These are phyloP conservation scores for Cercospora canescens DNA, from an alignment of 2,329 filamentous ascomycete genomes.

Conservation along the genomic window DNA sequence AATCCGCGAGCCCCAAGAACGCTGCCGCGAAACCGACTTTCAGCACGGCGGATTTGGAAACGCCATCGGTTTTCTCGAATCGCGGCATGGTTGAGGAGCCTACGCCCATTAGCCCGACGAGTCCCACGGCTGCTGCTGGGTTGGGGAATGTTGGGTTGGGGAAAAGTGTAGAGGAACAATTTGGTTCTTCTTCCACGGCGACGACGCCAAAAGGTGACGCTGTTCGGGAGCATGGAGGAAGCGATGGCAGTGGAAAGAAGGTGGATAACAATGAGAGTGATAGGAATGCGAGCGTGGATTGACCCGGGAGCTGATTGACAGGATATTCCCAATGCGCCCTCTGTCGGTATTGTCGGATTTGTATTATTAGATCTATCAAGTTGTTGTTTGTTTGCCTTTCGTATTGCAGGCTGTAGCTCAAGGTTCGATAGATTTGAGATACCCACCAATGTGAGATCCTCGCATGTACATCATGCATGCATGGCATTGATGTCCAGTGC, in stretches of 20 bases:
- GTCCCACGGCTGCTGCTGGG: constrained; percentile 21
- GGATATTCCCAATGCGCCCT: too few relatives aligned
- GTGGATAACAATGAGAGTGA: background rate
- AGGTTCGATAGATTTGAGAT: background rate
- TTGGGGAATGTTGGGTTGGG: constrained; percentile 30
- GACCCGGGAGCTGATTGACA: too few relatives aligned
- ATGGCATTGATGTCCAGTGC: background rate
- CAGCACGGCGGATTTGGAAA: constrained; percentile 20
- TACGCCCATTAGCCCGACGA: constrained; percentile 20
- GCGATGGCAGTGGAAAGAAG: background rate
- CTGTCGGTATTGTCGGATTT: background rate
- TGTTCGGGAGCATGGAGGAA: background rate
- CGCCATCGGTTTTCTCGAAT: constrained; percentile 18
- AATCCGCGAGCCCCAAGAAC: constrained; percentile 8
- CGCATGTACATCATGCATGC: background rate
- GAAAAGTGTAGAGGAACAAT: constrained; percentile 36
- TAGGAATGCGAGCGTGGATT: background rate
- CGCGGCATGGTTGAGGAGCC: constrained; percentile 31
- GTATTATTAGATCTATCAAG: background rate
- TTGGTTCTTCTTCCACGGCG: background rate
- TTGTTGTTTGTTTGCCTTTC: background rate
- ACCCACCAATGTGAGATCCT: background rate
- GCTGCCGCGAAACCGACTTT: constrained; percentile 21
- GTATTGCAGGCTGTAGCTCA: background rate
- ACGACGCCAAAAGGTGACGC: background rate